These are phyloP conservation scores for Coelastrella sp. DNA, from an alignment of 139 green algal species.

Conservation along the genomic window DNA sequence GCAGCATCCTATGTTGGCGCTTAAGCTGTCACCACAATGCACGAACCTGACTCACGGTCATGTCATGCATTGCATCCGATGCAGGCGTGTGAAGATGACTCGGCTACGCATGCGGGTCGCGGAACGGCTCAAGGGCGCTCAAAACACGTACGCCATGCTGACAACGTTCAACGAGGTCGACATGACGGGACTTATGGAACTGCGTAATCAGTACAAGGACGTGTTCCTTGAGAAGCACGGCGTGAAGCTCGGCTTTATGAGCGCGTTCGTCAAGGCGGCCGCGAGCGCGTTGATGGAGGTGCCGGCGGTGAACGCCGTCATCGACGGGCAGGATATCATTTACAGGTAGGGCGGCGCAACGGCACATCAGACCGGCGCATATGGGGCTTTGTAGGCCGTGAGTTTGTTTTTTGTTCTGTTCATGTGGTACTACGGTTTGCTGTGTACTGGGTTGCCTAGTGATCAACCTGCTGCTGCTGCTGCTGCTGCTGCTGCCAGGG, in stretches of 20 bases:
- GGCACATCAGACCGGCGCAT: too few relatives aligned
- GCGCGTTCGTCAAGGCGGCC: conserved; percentile 95
- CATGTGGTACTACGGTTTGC: too few relatives aligned
- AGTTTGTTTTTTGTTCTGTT: too few relatives aligned
- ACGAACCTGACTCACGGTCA: neutral
- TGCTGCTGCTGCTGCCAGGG: conserved; percentile 39
- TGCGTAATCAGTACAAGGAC: conserved; percentile 94
- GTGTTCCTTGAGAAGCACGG: conserved; percentile 95
- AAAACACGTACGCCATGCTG: conserved; percentile 99
- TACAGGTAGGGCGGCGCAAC: too few relatives aligned
- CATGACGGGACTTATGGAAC: conserved; percentile 95
- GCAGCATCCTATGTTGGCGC: neutral
- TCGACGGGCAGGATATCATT: conserved; percentile 93
- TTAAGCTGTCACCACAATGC: too few relatives aligned
- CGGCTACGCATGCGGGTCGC: conserved; percentile 91
- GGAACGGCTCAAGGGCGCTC: conserved; percentile 94
- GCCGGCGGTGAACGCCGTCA: conserved; percentile 94
- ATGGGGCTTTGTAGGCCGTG: too few relatives aligned
- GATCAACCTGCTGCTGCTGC: conserved; percentile 3
- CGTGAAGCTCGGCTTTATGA: conserved; percentile 99
- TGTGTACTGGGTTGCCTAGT: too few relatives aligned
- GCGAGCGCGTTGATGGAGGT: conserved; percentile 87
- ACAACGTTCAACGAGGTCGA: conserved; percentile 99
- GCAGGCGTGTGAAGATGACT: conserved; percentile 95
- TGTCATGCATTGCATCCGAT: neutral